These are phyloP conservation scores for Phylloporus sp. DNA, from an alignment of 768 basidiomycete species.

Conservation along the genomic window DNA sequence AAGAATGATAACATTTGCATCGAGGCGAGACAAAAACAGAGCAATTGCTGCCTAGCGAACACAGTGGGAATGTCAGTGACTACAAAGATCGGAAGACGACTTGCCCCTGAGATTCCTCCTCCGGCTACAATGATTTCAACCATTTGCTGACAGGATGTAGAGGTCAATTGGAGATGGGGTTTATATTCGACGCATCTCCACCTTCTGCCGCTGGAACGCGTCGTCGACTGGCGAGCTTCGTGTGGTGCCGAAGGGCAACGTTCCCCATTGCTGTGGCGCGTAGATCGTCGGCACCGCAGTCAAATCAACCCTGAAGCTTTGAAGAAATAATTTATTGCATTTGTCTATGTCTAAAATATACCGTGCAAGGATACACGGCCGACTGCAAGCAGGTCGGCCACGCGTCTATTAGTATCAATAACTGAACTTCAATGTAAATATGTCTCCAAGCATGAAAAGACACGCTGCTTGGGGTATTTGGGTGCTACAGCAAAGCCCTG, in stretches of 20 bases:
- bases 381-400: background rate
- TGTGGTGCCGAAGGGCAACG: background rate
- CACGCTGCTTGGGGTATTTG: slow-evolving; percentile 52
- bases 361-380: background rate
- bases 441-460: slow-evolving; percentile 58
- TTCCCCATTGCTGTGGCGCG: no score
- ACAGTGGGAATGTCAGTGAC: background rate
- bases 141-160: slow-evolving; percentile 8
- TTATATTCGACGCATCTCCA: slow-evolving; percentile 6
- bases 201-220: slow-evolving; percentile 19
- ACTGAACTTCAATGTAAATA: slow-evolving; percentile 27
- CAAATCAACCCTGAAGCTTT: background rate
- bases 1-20: slow-evolving; percentile 17
- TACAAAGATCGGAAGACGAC: slow-evolving; percentile 3
- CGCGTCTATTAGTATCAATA: background rate
- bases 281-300: background rate
- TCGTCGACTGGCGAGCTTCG: slow-evolving; percentile 7
- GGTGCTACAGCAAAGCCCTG: slow-evolving; percentile 52
- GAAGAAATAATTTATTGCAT: background rate
- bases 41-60: slow-evolving; percentile 16
- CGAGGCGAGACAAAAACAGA: slow-evolving; percentile 25
- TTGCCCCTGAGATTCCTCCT: slow-evolving; percentile 27
- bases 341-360: background rate
- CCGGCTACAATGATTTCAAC: slow-evolving; percentile 26
- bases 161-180: background rate